Conservation (phyloP, 2,329 filamentous ascomycete species). For the Zalaria sp. region DNA sequence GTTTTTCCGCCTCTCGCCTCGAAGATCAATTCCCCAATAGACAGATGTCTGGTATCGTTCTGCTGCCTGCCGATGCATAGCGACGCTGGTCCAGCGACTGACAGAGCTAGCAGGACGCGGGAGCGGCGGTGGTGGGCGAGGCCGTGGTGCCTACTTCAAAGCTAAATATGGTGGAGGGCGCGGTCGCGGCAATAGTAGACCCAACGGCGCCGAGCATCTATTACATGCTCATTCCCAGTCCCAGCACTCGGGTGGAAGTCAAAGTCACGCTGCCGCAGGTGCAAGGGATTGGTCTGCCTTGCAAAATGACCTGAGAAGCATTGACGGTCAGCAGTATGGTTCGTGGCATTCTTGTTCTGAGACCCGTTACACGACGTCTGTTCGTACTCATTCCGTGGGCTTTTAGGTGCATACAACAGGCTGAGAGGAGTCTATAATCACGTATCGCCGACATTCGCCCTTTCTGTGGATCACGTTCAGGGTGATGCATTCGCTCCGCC, state of each 20-base stretch:
- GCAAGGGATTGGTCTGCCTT: slow-evolving; percentile 11
- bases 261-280: slow-evolving; percentile 1
- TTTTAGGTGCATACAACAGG: slow-evolving; percentile 17
- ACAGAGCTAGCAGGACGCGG: neutral
- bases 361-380: neutral
- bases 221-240: too few relatives aligned
- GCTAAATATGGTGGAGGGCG: slow-evolving; percentile 13
- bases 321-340: slow-evolving; percentile 18
- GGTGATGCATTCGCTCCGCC: slow-evolving; percentile 20
- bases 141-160: slow-evolving; percentile 16
- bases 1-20: too few relatives aligned
- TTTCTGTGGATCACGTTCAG: slow-evolving; percentile 20
- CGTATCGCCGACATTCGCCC: slow-evolving; percentile 11
- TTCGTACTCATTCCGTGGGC: neutral
- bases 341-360: slow-evolving; percentile 3
- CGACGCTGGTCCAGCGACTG: neutral
- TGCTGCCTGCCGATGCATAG: too few relatives aligned
- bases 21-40: too few relatives aligned
- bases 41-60: too few relatives aligned
- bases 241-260: too few relatives aligned
- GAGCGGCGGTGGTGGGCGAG: slow-evolving; percentile 7
- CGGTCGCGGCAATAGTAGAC: slow-evolving; percentile 6
- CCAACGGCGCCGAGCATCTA: neutral
- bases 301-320: slow-evolving; percentile 10
- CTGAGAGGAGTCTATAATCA: slow-evolving; percentile 15